Conservation (phyloP, 352 stramenopile genomes). For the Globisporangium abappressorium region DNA sequence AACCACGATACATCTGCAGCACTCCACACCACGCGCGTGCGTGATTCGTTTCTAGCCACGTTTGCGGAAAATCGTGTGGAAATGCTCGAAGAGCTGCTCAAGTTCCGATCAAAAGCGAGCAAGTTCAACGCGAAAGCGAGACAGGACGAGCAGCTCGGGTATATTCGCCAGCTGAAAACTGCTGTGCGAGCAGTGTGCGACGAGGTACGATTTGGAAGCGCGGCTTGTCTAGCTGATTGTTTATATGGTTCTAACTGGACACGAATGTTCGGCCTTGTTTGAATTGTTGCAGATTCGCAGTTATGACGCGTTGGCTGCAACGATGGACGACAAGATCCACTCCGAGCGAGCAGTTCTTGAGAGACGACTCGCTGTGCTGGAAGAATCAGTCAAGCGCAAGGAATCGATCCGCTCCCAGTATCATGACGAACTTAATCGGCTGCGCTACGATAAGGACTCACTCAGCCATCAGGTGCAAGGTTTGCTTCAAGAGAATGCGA, state of each 20-base stretch:
- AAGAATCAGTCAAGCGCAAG: constrained; percentile 33
- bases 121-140: constrained; percentile 64
- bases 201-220: constrained; percentile 22
- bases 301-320: constrained; percentile 25
- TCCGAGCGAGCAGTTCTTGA: constrained; percentile 33
- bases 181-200: constrained; percentile 32
- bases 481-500: constrained; percentile 29
- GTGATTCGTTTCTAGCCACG: constrained; percentile 29
- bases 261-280: background rate
- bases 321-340: constrained; percentile 36
- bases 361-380: constrained; percentile 31
- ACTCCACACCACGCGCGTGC: constrained; percentile 20
- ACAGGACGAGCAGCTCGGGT: constrained; percentile 52
- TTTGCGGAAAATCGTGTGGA: constrained; percentile 35
- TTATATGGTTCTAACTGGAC: background rate
- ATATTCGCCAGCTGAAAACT: constrained; percentile 57
- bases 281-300: constrained; percentile 29
- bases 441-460: constrained; percentile 21
- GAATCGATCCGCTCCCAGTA: constrained; percentile 20
- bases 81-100: constrained; percentile 50
- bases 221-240: background rate
- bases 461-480: constrained; percentile 23
- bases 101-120: constrained; percentile 56
- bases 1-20: constrained; percentile 15
- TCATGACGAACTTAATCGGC: constrained; percentile 34